phyloP scores from a whole-genome alignment of 2,329 filamentous ascomycete species.

The Fusarium heterosporum region DNA sequence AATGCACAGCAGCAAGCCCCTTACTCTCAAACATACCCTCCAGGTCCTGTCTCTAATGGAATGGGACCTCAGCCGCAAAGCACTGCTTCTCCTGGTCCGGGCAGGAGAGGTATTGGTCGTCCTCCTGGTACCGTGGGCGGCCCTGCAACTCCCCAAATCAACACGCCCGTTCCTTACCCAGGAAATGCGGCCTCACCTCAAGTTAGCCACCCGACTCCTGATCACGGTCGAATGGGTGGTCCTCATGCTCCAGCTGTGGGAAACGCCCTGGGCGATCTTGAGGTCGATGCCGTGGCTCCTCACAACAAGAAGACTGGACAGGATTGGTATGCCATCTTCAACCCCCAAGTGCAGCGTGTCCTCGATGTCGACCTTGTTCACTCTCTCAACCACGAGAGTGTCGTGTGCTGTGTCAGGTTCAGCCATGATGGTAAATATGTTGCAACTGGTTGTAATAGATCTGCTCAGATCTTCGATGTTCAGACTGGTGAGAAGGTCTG shows the following conservation, averaged over 20 bases:
- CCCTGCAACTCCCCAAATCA: slow-evolving; percentile 92
- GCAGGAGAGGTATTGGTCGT: slow-evolving; percentile 76
- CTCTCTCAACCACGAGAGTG: slow-evolving; percentile 91
- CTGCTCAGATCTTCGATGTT: slow-evolving; percentile 99
- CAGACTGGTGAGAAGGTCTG: slow-evolving; percentile 87
- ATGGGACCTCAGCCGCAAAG: slow-evolving; percentile 87
- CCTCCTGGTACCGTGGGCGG: slow-evolving; percentile 72
- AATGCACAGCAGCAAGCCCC: slow-evolving; percentile 76
- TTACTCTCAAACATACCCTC: slow-evolving; percentile 77
- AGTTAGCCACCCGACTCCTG: slow-evolving; percentile 84
- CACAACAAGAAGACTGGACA: slow-evolving; percentile 88
- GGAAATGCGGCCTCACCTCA: slow-evolving; percentile 86
- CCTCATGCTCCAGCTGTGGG: slow-evolving; percentile 64
- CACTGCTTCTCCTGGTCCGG: slow-evolving; percentile 87
- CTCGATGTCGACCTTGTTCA: slow-evolving; percentile 95
- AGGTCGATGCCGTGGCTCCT: slow-evolving; percentile 84
- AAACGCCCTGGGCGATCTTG: slow-evolving; percentile 83
- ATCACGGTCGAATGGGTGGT: slow-evolving; percentile 67
- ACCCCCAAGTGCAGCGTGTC: slow-evolving; percentile 87
- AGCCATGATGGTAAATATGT: slow-evolving; percentile 96
- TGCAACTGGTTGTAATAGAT: slow-evolving; percentile 95
- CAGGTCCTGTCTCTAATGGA: slow-evolving; percentile 70
- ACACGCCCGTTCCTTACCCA: slow-evolving; percentile 86
- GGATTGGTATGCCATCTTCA: slow-evolving; percentile 98
- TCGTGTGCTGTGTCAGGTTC: slow-evolving; percentile 98